Evolutionary conservation across 2,329 filamentous ascomycete genomes (phyloP).

Genomic region (Ophiocordyceps camponoti-rufipedis): DNA sequence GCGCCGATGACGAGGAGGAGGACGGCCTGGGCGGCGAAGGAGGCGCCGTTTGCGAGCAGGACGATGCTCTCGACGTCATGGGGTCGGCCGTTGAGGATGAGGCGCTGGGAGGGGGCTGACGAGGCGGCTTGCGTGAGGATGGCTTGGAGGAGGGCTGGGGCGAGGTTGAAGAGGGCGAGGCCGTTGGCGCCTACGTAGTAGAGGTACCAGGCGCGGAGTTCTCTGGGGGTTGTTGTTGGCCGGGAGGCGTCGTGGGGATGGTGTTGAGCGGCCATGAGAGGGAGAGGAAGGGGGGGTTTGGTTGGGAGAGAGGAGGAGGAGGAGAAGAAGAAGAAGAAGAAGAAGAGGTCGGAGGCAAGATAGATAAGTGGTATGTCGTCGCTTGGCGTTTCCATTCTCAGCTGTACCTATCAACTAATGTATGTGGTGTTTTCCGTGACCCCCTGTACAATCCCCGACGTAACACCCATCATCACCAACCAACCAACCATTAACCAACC

Average conservation of each 20-base stretch:
- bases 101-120: conserved; percentile 23
- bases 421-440: too few relatives aligned
- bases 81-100: conserved; percentile 35
- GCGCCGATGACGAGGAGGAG: conserved; percentile 33
- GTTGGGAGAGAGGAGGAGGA: too few relatives aligned
- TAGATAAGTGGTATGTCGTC: too few relatives aligned
- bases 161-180: conserved; percentile 43
- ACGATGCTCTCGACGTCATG: conserved; percentile 49
- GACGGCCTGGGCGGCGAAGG: conserved; percentile 46
- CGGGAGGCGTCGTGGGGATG: neutral
- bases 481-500: too few relatives aligned
- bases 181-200: conserved; percentile 54
- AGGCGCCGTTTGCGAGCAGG: conserved; percentile 46
- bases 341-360: too few relatives aligned
- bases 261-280: neutral
- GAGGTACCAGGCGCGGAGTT: conserved; percentile 11
- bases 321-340: too few relatives aligned
- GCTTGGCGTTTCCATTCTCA: too few relatives aligned
- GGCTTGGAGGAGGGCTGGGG: conserved; percentile 46
- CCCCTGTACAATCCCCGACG: too few relatives aligned
- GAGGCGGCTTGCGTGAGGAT: conserved; percentile 38
- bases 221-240: conserved; percentile 7
- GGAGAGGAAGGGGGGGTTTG: neutral
- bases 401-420: too few relatives aligned
- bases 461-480: too few relatives aligned